Evolutionary conservation across 768 basidiomycete genomes (phyloP).

Genomic region (Tephrocybe sp.): DNA sequence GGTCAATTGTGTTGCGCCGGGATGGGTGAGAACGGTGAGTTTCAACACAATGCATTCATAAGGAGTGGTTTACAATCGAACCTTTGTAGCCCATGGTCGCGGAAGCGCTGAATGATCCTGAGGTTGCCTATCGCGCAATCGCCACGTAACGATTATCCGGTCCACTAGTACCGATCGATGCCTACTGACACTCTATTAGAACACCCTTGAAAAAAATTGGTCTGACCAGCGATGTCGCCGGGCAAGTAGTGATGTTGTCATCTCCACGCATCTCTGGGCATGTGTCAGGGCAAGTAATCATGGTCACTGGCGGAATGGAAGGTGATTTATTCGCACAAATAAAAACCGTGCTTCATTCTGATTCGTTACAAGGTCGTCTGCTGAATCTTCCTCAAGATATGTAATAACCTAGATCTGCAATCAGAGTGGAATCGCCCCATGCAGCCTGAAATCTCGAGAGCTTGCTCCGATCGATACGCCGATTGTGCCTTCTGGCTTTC

Average conservation of each 20-base stretch:
- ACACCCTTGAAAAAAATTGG: conserved; percentile 73
- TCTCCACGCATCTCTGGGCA: conserved; percentile 67
- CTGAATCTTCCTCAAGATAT: conserved; percentile 29
- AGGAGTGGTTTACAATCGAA: not conserved
- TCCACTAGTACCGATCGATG: too few relatives aligned
- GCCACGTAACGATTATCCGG: conserved; percentile 59
- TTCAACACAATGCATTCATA: not conserved
- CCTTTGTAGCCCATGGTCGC: conserved; percentile 50
- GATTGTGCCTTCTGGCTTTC: conserved; percentile 51
- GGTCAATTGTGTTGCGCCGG: conserved; percentile 72
- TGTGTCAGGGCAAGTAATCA: conserved; percentile 66
- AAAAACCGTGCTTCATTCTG: conserved; percentile 1
- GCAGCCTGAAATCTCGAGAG: conserved; percentile 39
- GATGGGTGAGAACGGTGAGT: conserved; percentile 58
- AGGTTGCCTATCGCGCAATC: conserved; percentile 54
- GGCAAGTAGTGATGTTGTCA: conserved; percentile 61
- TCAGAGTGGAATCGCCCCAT: conserved; percentile 13
- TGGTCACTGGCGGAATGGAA: conserved; percentile 82
- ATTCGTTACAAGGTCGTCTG: conserved; percentile 26
- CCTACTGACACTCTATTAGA: conserved; percentile 29
- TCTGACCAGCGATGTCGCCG: conserved; percentile 60
- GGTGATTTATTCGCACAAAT: conserved; percentile 33
- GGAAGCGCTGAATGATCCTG: conserved; percentile 53
- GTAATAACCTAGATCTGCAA: not conserved
- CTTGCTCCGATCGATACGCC: conserved; percentile 55